phyloP scores from a whole-genome alignment of 495 filamentous ascomycete genomes.

The Staphylotrichum tortipilum region DNA sequence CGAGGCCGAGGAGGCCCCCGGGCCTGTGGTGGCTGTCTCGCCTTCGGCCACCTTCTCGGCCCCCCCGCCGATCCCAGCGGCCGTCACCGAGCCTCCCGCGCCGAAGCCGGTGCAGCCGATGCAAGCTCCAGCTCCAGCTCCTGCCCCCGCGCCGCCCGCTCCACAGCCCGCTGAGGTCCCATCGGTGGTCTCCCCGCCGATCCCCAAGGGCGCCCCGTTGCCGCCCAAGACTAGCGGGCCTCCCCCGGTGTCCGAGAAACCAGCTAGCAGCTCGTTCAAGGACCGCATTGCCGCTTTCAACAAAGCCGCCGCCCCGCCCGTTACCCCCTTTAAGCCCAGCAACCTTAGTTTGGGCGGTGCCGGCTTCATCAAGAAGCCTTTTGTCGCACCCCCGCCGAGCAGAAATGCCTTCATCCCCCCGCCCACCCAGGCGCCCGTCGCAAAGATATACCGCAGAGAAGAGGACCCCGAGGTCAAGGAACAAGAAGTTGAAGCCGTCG shows the following conservation, averaged over 20 bases:
- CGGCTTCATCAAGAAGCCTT: constrained; percentile 94
- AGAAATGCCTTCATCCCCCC: constrained; percentile 84
- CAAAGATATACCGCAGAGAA: constrained; percentile 76
- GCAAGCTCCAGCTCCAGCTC: constrained; percentile 32
- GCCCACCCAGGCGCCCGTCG: constrained; percentile 50
- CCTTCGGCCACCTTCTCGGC: constrained; percentile 20
- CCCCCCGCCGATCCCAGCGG: constrained; percentile 19
- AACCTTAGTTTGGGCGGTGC: constrained; percentile 48
- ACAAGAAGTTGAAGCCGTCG: constrained; percentile 47
- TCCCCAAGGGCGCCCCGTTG: constrained; percentile 43
- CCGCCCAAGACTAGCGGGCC: constrained; percentile 37
- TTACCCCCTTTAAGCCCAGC: constrained; percentile 78
- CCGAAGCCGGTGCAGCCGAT: constrained; percentile 31
- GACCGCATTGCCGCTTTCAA: constrained; percentile 98
- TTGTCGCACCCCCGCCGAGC: constrained; percentile 90
- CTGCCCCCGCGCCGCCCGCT: constrained; percentile 11
- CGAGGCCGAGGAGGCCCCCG: constrained; percentile 23
- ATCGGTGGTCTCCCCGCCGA: constrained; percentile 23
- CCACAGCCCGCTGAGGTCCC: constrained; percentile 23
- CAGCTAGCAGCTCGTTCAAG: constrained; percentile 65
- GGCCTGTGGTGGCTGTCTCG: constrained; percentile 15
- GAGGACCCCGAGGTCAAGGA: constrained; percentile 79
- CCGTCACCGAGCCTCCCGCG: constrained; percentile 26
- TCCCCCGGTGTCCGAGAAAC: constrained; percentile 72
- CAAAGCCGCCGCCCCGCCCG: constrained; percentile 72